Conservation (phyloP, 305 asterid genomes). For the Fraxinus ornus region DNA sequence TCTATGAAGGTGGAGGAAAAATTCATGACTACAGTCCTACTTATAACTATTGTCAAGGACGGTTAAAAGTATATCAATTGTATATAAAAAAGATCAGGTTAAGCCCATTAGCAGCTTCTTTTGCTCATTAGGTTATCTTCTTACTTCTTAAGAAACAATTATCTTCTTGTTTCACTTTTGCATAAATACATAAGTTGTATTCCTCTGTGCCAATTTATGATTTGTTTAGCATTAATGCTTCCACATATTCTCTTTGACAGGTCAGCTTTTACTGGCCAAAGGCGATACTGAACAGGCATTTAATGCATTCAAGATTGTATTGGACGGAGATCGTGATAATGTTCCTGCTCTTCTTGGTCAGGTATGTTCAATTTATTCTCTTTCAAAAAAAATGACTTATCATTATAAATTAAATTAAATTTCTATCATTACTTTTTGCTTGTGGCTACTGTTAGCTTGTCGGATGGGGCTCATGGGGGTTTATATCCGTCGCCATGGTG, state of each 20-base stretch:
- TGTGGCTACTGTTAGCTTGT: not conserved
- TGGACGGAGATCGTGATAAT: constrained; percentile 83
- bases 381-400: not conserved
- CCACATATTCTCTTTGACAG: constrained; percentile 41
- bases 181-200: not conserved
- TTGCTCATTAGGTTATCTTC: not conserved
- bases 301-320: constrained; percentile 83
- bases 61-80: not conserved
- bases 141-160: not conserved
- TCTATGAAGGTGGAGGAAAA: not conserved
- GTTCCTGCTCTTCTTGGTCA: constrained; percentile 97
- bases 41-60: not conserved
- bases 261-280: constrained; percentile 93
- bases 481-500: not conserved
- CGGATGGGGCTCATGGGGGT: not conserved
- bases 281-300: constrained; percentile 91
- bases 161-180: not conserved
- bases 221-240: constrained; percentile 15
- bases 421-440: not conserved
- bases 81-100: not conserved
- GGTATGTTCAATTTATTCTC: constrained; percentile 44
- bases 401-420: not conserved
- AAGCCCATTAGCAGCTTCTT: not conserved
- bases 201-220: not conserved
- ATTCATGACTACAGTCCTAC: not conserved